Percentiles rank a stretch among this genome's conserved stretches.
These are phyloP conservation scores for Letharia columbiana DNA, from an alignment of 495 filamentous ascomycete genomes.

Conservation along the genomic window DNA sequence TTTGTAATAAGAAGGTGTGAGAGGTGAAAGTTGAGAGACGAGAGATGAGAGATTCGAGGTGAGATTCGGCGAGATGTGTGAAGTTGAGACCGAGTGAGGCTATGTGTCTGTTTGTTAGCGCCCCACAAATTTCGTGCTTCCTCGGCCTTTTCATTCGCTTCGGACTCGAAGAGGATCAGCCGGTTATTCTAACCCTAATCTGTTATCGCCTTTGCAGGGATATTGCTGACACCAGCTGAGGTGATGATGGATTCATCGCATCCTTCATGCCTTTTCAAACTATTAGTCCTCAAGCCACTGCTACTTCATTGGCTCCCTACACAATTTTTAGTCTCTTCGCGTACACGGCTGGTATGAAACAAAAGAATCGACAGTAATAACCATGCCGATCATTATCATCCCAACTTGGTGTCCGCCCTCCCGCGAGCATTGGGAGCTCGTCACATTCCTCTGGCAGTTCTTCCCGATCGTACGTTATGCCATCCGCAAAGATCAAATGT, in stretches of 20 bases:
- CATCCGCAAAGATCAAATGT: not conserved
- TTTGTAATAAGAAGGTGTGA: not conserved
- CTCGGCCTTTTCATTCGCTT: not conserved
- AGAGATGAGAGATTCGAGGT: not conserved
- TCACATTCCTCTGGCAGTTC: constrained; percentile 36
- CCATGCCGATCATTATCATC: constrained; percentile 36
- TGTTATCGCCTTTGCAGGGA: not conserved
- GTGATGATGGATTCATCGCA: not conserved
- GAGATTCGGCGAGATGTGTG: too few relatives aligned
- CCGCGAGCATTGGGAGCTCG: constrained; percentile 41
- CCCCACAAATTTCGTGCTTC: not conserved
- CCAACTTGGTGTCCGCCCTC: constrained; percentile 39
- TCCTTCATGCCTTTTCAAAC: not conserved
- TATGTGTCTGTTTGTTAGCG: not conserved
- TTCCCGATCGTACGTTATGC: constrained; percentile 37
- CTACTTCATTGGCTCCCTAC: not conserved
- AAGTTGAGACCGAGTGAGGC: too few relatives aligned
- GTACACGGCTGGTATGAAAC: not conserved
- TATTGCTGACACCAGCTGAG: not conserved
- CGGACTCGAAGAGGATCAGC: not conserved
- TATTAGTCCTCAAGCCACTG: not conserved
- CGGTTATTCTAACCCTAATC: not conserved
- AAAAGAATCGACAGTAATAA: not conserved
- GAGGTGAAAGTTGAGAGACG: not conserved
- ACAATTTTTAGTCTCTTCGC: not conserved